These are phyloP conservation scores for Boletus rubropictus DNA, from an alignment of 768 basidiomycete genomes.

Conservation along the genomic window DNA sequence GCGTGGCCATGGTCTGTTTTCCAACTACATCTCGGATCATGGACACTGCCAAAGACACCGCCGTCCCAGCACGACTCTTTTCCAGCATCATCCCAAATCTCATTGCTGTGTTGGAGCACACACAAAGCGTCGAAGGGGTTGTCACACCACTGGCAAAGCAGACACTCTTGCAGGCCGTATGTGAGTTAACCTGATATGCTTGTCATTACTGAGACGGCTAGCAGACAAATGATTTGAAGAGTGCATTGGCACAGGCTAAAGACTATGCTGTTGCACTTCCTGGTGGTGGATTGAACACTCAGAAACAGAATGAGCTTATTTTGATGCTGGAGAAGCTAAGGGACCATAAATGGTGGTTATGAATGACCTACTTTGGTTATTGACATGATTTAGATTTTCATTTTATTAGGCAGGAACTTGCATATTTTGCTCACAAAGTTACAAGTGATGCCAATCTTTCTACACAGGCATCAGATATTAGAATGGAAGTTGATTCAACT, in stretches of 20 bases:
- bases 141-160: constrained; percentile 57
- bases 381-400: neutral
- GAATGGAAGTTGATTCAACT: constrained; percentile 70
- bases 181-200: constrained; percentile 2
- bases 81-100: constrained; percentile 56
- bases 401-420: constrained; percentile 47
- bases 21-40: neutral
- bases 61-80: constrained; percentile 45
- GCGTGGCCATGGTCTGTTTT: neutral
- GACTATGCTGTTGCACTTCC: constrained; percentile 54
- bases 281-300: constrained; percentile 64
- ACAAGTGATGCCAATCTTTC: constrained; percentile 30
- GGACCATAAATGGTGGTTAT: constrained; percentile 43
- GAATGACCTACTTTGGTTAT: neutral
- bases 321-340: constrained; percentile 58
- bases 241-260: constrained; percentile 50
- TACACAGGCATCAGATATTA: constrained; percentile 26
- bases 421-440: constrained; percentile 43
- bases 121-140: constrained; percentile 51
- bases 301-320: constrained; percentile 69
- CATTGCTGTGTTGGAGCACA: constrained; percentile 53
- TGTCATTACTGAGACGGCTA: neutral
- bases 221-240: constrained; percentile 74
- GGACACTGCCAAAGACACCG: constrained; percentile 4
- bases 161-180: constrained; percentile 58